These are phyloP conservation scores for Fusarium torulosum DNA, from an alignment of 2,329 filamentous ascomycete genomes.

Conservation along the genomic window DNA sequence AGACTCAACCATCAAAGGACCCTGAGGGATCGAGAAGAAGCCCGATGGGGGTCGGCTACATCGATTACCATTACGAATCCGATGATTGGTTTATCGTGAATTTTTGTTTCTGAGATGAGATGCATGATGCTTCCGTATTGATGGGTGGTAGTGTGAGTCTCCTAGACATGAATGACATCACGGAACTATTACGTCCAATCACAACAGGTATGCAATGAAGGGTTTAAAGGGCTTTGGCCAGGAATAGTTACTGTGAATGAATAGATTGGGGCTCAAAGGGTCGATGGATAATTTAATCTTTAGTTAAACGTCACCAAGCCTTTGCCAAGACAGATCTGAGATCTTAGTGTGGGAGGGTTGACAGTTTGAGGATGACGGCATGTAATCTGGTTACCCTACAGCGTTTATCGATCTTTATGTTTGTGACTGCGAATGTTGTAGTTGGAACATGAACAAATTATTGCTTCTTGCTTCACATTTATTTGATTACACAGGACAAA, in stretches of 20 bases:
- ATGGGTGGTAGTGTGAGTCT: neutral
- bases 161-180: constrained; percentile 7
- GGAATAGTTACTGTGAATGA: neutral
- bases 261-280: neutral
- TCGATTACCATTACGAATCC: constrained; percentile 22
- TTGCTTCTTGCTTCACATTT: no score
- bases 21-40: neutral
- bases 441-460: no score
- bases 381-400: neutral
- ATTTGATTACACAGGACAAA: neutral
- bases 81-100: constrained; percentile 27
- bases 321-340: constrained; percentile 3
- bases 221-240: neutral
- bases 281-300: neutral
- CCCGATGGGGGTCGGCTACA: neutral
- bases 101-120: neutral
- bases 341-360: neutral
- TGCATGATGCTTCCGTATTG: constrained; percentile 22
- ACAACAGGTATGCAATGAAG: neutral
- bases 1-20: neutral
- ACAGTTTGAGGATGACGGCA: neutral
- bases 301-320: neutral
- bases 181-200: neutral
- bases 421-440: neutral
- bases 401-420: neutral